Evolutionary conservation across 2,329 filamentous ascomycete species (phyloP).

Genomic region (Monascus ruber): DNA sequence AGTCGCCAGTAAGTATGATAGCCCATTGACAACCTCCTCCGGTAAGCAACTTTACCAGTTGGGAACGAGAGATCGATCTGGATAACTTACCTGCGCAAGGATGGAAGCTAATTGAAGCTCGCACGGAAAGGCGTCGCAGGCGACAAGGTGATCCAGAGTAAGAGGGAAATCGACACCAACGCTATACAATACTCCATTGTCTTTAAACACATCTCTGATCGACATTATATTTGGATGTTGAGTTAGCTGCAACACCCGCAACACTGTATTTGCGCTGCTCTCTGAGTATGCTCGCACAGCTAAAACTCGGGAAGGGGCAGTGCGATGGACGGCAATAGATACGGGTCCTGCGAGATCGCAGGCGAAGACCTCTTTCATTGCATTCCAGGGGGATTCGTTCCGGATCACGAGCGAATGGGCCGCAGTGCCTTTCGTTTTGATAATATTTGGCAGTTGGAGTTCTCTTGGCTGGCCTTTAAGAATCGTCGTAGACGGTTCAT

Average conservation of each 20-base stretch:
- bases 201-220: too few relatives aligned
- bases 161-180: slow-evolving; percentile 5
- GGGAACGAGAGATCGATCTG: too few relatives aligned
- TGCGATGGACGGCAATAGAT: slow-evolving; percentile 5
- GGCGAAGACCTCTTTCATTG: slow-evolving; percentile 6
- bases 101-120: slow-evolving; percentile 6
- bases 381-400: slow-evolving; percentile 6
- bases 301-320: slow-evolving; percentile 3
- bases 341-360: slow-evolving; percentile 5
- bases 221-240: slow-evolving; percentile 4
- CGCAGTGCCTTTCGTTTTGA: slow-evolving; percentile 1
- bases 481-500: slow-evolving; percentile 1
- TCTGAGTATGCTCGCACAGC: slow-evolving; percentile 4
- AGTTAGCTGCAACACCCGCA: slow-evolving; percentile 3
- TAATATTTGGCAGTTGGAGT: slow-evolving; percentile 2
- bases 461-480: neutral
- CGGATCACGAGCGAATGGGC: slow-evolving; percentile 2
- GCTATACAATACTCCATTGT: slow-evolving; percentile 2
- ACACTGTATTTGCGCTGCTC: slow-evolving; percentile 3
- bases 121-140: slow-evolving; percentile 4
- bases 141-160: slow-evolving; percentile 6
- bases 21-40: slow-evolving; percentile 10
- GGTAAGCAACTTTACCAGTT: neutral
- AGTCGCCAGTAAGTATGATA: slow-evolving; percentile 8
- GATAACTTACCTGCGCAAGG: slow-evolving; percentile 2